Evolutionary conservation across 1,284 basidiomycete genomes (phyloP), one percentile per base, ranked within the genome.

Genomic region (Fistulina hepatica): DNA sequence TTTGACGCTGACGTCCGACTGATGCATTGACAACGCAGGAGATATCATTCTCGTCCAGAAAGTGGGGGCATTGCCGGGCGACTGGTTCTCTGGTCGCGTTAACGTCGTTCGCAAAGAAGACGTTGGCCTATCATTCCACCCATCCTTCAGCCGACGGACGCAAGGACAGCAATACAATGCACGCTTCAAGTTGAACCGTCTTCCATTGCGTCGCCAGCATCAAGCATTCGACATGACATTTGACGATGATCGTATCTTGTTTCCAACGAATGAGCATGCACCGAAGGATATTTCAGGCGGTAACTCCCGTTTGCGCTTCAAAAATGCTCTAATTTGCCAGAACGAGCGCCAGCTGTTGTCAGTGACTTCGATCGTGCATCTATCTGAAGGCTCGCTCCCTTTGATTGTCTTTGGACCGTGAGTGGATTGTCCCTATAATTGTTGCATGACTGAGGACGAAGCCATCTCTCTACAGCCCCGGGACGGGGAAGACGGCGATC

Each of bases 81-180:
- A 60, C 10, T 72, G 76, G 67, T 77, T 58, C 36, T 63, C 72
- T 51, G 78, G 78, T 3, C 63, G 61, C 20, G 76, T 80, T 3
- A 72, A 76, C 41, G 48, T 62, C 12, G 64, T 79, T 4, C 65
- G 59, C 15, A 57, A 63, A 33, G 54, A 57, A 15, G 64, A 71
- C 49, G 73, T 80, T 10, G 68, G 66, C 0, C 57, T 81, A 3
- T 55, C 57, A 15, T 76, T 80, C 49, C 57, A 71, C 40, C 19
- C 44, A 0, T 63, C 63, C 0, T 80, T 80, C 52, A 45, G 46
- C n/a, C 47, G 46, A 12, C 54, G 51, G 44, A 43, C 48, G 22
- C 34, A 39, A 5, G 52, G 51, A 0, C 57, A 56, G 15, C 52
- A 47, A 2, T 73, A 65, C 49, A 60, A 67, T 32, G 63, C 75